phyloP scores from a whole-genome alignment of 768 basidiomycete genomes.

The Pisolithus tinctorius region DNA sequence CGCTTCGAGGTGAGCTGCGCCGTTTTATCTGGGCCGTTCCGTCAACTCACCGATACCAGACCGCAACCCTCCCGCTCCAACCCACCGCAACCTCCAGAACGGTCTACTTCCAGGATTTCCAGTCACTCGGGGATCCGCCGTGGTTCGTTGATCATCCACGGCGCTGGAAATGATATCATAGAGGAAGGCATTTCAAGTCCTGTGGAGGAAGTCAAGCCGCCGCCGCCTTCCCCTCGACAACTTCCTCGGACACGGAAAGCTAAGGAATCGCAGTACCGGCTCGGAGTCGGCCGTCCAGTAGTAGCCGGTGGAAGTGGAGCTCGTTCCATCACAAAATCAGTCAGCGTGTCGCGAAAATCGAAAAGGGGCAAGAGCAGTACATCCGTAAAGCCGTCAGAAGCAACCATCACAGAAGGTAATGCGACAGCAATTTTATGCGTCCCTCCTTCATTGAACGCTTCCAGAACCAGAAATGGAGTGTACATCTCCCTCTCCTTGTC shows the following conservation, averaged over 20 bases:
- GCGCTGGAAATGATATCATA: conserved; percentile 38
- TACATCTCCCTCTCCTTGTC: conserved; percentile 7
- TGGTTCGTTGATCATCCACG: conserved; percentile 32
- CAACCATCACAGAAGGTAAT: conserved; percentile 51
- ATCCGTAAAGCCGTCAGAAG: conserved; percentile 44
- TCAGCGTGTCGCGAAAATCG: conserved; percentile 38
- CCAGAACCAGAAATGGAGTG: conserved; percentile 20
- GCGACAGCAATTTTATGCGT: background rate
- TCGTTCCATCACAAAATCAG: conserved; percentile 55
- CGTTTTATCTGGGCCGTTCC: conserved; percentile 30
- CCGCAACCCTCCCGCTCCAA: conserved; percentile 19
- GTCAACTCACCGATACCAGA: conserved; percentile 22
- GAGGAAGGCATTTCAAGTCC: conserved; percentile 17
- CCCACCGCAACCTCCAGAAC: conserved; percentile 15
- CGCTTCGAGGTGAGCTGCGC: conserved; percentile 32
- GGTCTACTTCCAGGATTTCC: conserved; percentile 28
- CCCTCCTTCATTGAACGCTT: conserved; percentile 8
- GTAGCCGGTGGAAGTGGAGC: conserved; percentile 62
- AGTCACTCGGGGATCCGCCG: conserved; percentile 21
- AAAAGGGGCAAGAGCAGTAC: conserved; percentile 46
- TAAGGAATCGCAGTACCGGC: conserved; percentile 59
- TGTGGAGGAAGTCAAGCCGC: conserved; percentile 8
- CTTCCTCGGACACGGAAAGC: conserved; percentile 56
- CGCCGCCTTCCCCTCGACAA: conserved; percentile 18
- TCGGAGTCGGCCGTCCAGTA: conserved; percentile 68